Base-by-base conservation (phyloP, 257 asterid species). In the Scutellaria minor region DNA sequence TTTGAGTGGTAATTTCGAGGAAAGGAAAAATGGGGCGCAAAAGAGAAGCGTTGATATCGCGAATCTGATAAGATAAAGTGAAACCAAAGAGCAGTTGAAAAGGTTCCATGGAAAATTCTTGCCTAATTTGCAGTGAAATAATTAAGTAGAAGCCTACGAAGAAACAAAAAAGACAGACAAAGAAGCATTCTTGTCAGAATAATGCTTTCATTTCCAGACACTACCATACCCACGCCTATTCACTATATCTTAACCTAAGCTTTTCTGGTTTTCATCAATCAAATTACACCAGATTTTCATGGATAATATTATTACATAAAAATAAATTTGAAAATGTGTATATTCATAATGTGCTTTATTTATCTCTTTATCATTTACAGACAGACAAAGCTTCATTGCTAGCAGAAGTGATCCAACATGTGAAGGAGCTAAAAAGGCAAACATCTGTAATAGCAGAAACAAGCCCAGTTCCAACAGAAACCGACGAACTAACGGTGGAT, bases 381-480 rank as follows among this genome's bases (percentile, higher is more conserved):
- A 89, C 96, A 41, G 97, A 90, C 75, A 90, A 90, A 82, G 98
- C 98, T 51, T 93, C 98, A 56, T 79, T 93, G 84, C 85, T 93
- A 41, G 98, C 97, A 15, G 97, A 90, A 60, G 98, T 93, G 12
- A 88, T 93, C 77, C 93, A 93, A 44, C 97, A 93, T 47, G 87
- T 93, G 85, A 93, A 93, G 80, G 97, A 93, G 77, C 85, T 93
- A 1, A 93, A 85, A 58, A 78, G 88, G 6, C 97, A 90, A 64
- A 89, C 98, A 0, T 90, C 90, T 2, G 60, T 74, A 24, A 81
- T 90, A 71, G 86, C 85, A 1, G 96, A 84, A 70, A 69, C 96
- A 8, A 83, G 73, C 41, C 79, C 79, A 3, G 82, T 89, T 15
- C 98, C 98, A 20, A 86, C 97, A 0, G 96, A 93, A 61, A 75